phyloP scores from a whole-genome alignment of 73 alveolate genomes.

The Paramecium pentaurelia region DNA sequence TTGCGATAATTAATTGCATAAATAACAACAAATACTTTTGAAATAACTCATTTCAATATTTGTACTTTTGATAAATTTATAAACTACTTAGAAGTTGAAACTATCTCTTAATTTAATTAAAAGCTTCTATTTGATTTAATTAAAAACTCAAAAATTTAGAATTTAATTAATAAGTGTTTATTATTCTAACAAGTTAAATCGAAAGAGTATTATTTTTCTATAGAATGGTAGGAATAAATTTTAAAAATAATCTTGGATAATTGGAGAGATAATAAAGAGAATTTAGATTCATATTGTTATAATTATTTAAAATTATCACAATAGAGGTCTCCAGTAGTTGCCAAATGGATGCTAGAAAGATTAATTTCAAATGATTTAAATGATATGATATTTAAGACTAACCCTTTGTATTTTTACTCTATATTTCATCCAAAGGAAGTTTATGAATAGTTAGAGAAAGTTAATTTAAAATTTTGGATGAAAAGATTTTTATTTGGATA shows the following conservation, averaged over 20 bases:
- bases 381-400: neutral
- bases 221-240: neutral
- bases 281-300: neutral
- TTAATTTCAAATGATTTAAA: neutral
- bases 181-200: neutral
- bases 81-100: neutral
- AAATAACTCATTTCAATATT: neutral
- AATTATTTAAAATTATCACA: neutral
- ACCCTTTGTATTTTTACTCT: neutral
- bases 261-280: neutral
- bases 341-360: neutral
- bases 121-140: neutral
- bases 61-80: neutral
- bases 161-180: neutral
- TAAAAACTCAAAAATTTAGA: neutral
- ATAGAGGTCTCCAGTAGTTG: neutral
- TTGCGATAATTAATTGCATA: neutral
- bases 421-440: neutral
- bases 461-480: neutral
- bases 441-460: neutral
- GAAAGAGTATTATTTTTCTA: neutral
- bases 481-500: neutral
- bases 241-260: neutral
- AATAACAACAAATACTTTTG: neutral
- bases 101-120: neutral